Percentiles rank a stretch among this genome's conserved stretches.
phyloP scores from a whole-genome alignment of 306 rosid species.

The Prunus fruticosa region DNA sequence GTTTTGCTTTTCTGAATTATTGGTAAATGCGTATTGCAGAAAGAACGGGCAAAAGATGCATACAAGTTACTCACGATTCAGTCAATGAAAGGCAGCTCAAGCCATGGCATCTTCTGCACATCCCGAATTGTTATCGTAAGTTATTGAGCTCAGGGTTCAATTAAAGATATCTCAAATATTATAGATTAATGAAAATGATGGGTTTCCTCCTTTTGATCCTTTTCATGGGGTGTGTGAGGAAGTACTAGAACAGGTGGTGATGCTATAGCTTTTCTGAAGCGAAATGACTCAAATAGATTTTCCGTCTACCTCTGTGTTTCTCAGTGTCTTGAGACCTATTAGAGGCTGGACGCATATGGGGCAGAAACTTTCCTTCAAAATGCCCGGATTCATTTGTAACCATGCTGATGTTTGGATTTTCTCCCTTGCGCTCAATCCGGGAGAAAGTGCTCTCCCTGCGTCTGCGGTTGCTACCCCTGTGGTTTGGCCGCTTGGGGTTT shows the following conservation, averaged over 20 bases:
- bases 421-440: slow-evolving; percentile 52
- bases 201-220: slow-evolving; percentile 75
- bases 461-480: neutral
- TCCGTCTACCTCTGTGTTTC: slow-evolving; percentile 55
- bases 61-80: slow-evolving; percentile 43
- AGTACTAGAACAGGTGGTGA: slow-evolving; percentile 75
- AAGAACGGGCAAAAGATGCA: slow-evolving; percentile 53
- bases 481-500: slow-evolving; percentile 49
- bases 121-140: too few species aligned
- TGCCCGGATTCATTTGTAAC: slow-evolving; percentile 73
- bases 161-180: too few species aligned
- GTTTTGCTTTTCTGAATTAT: slow-evolving; percentile 43
- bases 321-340: too few species aligned
- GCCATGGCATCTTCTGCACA: too few species aligned
- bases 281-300: slow-evolving; percentile 62
- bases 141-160: too few species aligned
- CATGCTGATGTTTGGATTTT: slow-evolving; percentile 69
- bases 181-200: too few species aligned
- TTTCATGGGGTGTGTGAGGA: slow-evolving; percentile 52
- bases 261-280: slow-evolving; percentile 51
- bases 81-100: slow-evolving; percentile 44
- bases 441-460: slow-evolving; percentile 33
- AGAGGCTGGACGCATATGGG: slow-evolving; percentile 55
- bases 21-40: slow-evolving; percentile 55
- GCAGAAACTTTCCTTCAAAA: slow-evolving; percentile 75